Conservation (phyloP, 2,329 filamentous ascomycete genomes). For the Beauveria bassiana region DNA sequence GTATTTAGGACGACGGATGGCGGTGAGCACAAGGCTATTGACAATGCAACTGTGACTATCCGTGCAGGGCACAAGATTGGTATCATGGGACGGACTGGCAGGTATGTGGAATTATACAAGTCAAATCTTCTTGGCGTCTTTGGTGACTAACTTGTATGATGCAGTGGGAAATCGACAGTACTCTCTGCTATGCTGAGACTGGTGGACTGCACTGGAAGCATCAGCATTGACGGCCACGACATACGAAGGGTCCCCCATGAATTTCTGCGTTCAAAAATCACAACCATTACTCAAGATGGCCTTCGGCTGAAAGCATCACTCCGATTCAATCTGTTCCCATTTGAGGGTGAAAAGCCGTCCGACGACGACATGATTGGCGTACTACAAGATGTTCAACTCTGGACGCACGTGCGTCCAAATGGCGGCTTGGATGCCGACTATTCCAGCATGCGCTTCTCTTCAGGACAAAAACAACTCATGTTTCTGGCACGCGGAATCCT, state of each 20-base stretch:
- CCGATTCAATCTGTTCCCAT: slow-evolving; percentile 8
- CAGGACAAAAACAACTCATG: neutral
- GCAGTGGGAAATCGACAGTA: slow-evolving; percentile 7
- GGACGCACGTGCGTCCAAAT: slow-evolving; percentile 30
- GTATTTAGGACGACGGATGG: neutral
- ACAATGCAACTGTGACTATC: neutral
- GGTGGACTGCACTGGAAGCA: slow-evolving; percentile 3
- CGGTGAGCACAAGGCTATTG: neutral
- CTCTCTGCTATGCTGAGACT: neutral
- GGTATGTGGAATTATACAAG: neutral
- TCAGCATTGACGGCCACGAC: slow-evolving; percentile 11
- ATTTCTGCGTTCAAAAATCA: slow-evolving; percentile 20
- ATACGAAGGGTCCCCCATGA: neutral
- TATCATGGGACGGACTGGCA: neutral
- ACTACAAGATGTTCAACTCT: neutral
- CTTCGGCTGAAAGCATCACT: neutral
- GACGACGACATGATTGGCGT: neutral
- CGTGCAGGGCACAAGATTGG: neutral
- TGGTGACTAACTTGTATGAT: neutral
- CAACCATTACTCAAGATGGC: slow-evolving; percentile 21
- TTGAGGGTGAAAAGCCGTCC: neutral
- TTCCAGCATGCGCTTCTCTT: neutral
- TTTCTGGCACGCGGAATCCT: slow-evolving; percentile 3
- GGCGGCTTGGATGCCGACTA: slow-evolving; percentile 12
- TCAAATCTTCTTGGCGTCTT: neutral